Evolutionary conservation across 1,139 yeast species (phyloP).

Genomic region (Nematodospora anomalae): DNA sequence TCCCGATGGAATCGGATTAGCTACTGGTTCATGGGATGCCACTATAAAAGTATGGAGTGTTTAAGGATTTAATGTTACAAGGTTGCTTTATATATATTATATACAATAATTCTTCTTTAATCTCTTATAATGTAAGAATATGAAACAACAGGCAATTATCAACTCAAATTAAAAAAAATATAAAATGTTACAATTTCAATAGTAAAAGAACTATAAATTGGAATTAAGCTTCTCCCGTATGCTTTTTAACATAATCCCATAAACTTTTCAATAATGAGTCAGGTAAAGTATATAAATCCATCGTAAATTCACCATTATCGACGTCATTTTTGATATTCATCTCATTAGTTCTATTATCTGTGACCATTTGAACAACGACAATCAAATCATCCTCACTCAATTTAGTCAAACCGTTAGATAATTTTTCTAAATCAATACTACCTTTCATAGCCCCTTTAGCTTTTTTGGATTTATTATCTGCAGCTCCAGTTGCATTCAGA

Average conservation of each 20-base stretch:
- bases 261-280: conserved; percentile 87
- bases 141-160: too few species aligned
- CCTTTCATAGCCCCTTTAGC: conserved; percentile 67
- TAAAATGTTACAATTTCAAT: neutral
- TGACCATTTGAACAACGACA: conserved; percentile 96
- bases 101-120: neutral
- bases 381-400: conserved; percentile 89
- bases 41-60: conserved; percentile 62
- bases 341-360: conserved; percentile 91
- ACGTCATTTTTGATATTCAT: conserved; percentile 96
- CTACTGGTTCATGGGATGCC: conserved; percentile 72
- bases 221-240: conserved; percentile 39
- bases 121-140: too few species aligned
- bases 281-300: conserved; percentile 93
- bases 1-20: conserved; percentile 72
- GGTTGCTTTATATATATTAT: neutral
- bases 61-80: conserved; percentile 3
- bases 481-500: conserved; percentile 9
- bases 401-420: conserved; percentile 87
- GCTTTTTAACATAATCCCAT: conserved; percentile 90
- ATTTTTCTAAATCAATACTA: conserved; percentile 79
- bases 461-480: conserved; percentile 57
- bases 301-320: conserved; percentile 95
- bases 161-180: too few species aligned
- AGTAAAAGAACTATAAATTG: neutral